These are phyloP conservation scores for Cicer chorassanicum DNA, from an alignment of 306 rosid genomes.

Conservation along the genomic window DNA sequence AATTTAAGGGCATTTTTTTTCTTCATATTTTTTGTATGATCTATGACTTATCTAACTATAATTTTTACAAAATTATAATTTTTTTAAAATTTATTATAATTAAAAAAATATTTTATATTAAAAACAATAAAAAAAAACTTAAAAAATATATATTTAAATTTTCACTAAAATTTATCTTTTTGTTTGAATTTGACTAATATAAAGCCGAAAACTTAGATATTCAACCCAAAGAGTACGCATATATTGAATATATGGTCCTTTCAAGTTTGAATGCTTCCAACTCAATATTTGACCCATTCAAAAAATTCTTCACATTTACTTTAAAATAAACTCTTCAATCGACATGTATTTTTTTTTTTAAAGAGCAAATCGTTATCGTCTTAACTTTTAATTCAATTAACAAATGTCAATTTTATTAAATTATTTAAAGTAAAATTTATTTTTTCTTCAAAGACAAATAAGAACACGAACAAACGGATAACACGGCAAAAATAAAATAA, in stretches of 20 bases:
- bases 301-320: background rate
- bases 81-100: no score
- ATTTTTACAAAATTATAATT: no score
- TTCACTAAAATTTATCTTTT: background rate
- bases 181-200: background rate
- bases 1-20: no score
- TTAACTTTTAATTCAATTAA: background rate
- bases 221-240: background rate
- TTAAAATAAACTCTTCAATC: background rate
- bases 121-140: no score
- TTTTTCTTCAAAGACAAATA: no score
- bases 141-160: background rate
- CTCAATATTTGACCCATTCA: constrained; percentile 12
- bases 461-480: no score
- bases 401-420: no score
- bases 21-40: no score
- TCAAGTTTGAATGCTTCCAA: constrained; percentile 35
- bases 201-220: background rate
- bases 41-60: no score
- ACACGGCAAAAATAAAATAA: no score
- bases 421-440: no score
- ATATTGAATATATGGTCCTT: constrained; percentile 19
- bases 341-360: background rate
- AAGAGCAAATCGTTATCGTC: background rate
- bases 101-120: no score